Conservation (phyloP, 768 basidiomycete genomes). For the Mrakia frigida region DNA sequence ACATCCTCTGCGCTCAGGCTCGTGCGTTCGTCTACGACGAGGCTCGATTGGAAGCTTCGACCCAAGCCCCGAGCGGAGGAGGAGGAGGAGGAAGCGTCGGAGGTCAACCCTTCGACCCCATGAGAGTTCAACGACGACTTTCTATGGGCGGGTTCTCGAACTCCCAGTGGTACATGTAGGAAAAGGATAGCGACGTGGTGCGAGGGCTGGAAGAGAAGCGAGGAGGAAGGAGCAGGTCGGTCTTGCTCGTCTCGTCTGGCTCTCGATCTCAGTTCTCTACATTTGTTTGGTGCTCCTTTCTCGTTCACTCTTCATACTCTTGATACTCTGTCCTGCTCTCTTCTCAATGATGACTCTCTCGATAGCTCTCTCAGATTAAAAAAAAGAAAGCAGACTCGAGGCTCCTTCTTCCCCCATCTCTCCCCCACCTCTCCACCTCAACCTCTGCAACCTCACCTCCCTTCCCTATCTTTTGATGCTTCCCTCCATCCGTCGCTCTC, state of each 20-base stretch:
- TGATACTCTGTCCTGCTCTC: not conserved
- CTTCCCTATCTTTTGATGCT: not conserved
- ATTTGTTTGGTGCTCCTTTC: not conserved
- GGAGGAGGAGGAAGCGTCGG: not conserved
- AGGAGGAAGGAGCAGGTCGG: not conserved
- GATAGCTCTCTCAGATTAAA: not conserved
- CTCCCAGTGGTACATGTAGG: not conserved
- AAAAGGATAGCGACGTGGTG: too few species aligned
- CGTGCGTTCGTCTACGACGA: conserved; percentile 25
- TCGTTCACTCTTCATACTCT: not conserved
- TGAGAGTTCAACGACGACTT: not conserved
- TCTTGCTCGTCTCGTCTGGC: not conserved
- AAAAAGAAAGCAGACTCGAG: not conserved
- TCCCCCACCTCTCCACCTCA: not conserved
- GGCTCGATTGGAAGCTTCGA: conserved; percentile 13
- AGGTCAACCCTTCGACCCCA: conserved; percentile 8
- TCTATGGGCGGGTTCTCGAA: not conserved
- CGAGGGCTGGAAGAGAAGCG: too few species aligned
- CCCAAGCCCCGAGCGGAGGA: conserved; percentile 1
- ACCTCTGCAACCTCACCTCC: not conserved
- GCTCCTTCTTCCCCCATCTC: not conserved
- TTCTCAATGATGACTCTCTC: not conserved
- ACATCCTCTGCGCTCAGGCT: conserved; percentile 20
- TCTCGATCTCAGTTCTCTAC: too few species aligned
- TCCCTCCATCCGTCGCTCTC: conserved; percentile 3